phyloP scores from a whole-genome alignment of 1,139 yeast species.

The Diutina siamensis region DNA sequence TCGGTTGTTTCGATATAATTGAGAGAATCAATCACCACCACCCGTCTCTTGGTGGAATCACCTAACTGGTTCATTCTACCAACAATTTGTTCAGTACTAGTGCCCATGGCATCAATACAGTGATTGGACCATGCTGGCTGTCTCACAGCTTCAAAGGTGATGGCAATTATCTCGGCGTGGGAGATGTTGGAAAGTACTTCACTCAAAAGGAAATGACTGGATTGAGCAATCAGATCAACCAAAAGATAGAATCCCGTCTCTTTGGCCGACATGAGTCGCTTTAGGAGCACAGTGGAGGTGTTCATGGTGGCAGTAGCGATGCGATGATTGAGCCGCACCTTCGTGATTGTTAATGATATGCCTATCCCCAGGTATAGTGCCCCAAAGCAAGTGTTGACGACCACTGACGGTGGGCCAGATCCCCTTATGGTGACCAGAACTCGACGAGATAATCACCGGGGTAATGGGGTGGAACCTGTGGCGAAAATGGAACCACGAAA shows the following conservation, averaged over 20 bases:
- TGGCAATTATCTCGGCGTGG: constrained; percentile 38
- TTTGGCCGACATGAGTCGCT: constrained; percentile 14
- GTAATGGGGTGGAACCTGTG: too few relatives aligned
- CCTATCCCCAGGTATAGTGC: not conserved
- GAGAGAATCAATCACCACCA: constrained; percentile 57
- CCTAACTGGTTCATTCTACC: constrained; percentile 14
- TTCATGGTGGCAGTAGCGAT: constrained; percentile 1
- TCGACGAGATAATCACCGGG: too few relatives aligned
- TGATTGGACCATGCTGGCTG: constrained; percentile 38
- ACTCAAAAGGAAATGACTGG: constrained; percentile 40
- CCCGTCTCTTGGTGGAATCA: constrained; percentile 14
- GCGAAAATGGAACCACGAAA: not conserved
- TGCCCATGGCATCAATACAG: constrained; percentile 36
- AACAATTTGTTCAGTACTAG: constrained; percentile 13
- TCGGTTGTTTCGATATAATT: constrained; percentile 41
- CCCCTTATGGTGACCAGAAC: too few relatives aligned
- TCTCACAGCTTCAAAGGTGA: constrained; percentile 41
- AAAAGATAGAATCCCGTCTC: constrained; percentile 60
- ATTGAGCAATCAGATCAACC: constrained; percentile 60
- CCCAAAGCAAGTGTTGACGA: not conserved
- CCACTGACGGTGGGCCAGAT: not conserved
- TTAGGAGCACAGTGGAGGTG: not conserved
- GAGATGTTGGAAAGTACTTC: constrained; percentile 41
- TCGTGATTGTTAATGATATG: not conserved
- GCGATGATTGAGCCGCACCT: constrained; percentile 1